Percentiles rank a stretch among this genome's conserved stretches.
Conservation (phyloP, 352 stramenopile genomes). For the Pythium dissotocum region DNA sequence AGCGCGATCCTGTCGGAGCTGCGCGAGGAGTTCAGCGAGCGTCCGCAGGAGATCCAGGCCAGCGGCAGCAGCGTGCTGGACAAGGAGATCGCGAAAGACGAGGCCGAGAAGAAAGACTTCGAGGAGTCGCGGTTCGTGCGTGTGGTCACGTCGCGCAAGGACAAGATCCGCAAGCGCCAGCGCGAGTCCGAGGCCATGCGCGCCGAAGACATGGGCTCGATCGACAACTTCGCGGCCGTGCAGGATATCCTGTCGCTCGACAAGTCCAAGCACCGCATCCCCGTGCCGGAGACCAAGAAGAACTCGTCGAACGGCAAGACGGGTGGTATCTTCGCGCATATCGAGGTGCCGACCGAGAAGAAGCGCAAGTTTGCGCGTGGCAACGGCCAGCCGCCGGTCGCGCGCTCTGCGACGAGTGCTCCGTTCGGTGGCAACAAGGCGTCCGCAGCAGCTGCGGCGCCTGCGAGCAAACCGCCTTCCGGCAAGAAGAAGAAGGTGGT, state of each 20-base stretch:
- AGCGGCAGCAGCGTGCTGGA: constrained; percentile 60
- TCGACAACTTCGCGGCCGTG: constrained; percentile 86
- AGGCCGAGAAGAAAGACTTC: constrained; percentile 83
- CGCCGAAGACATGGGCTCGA: constrained; percentile 73
- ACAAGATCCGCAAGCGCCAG: constrained; percentile 88
- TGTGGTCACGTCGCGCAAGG: constrained; percentile 83
- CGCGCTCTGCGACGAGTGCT: constrained; percentile 14
- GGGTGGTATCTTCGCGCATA: constrained; percentile 81
- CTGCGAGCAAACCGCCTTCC: constrained; percentile 26
- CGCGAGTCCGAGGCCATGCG: constrained; percentile 77
- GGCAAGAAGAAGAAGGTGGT: constrained; percentile 84
- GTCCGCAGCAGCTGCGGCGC: not conserved
- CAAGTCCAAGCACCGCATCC: constrained; percentile 72
- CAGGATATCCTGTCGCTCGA: constrained; percentile 76
- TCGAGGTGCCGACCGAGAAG: constrained; percentile 70
- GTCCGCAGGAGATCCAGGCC: constrained; percentile 66
- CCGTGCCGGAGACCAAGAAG: constrained; percentile 44
- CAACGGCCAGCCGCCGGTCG: constrained; percentile 1
- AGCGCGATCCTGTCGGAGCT: constrained; percentile 83
- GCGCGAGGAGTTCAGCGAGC: constrained; percentile 85
- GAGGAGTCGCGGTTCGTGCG: constrained; percentile 87
- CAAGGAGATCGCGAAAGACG: constrained; percentile 82
- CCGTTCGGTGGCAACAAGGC: constrained; percentile 20
- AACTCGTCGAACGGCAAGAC: constrained; percentile 61
- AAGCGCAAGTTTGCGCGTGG: constrained; percentile 48